Percentiles rank a stretch among this genome's conserved stretches.
Conservation (phyloP, 129 eudicot species). For the Lactuca sativa region DNA sequence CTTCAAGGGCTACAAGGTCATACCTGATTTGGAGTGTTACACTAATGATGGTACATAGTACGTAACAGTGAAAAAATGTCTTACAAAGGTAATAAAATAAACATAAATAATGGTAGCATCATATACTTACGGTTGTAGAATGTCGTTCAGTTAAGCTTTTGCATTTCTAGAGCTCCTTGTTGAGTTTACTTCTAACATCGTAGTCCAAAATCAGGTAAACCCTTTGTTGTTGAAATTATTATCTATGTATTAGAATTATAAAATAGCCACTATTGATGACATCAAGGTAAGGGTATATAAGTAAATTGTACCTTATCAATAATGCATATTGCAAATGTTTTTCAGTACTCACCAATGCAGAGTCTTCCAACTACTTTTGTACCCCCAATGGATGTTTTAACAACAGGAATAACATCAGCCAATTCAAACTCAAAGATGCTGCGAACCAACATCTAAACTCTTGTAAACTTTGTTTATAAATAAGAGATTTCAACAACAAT, state of each 20-base stretch:
- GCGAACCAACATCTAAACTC: slow-evolving; percentile 28
- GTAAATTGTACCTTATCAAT: slow-evolving; percentile 57
- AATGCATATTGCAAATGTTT: too few species aligned
- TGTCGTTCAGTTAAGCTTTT: slow-evolving; percentile 76
- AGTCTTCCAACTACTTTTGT: slow-evolving; percentile 81
- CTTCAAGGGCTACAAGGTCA: too few species aligned
- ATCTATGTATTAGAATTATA: slow-evolving; percentile 1
- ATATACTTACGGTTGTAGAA: slow-evolving; percentile 67
- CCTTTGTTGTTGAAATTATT: slow-evolving; percentile 59
- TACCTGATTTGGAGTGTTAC: too few species aligned
- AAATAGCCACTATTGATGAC: neutral
- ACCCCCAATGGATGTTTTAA: slow-evolving; percentile 83
- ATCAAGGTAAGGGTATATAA: neutral
- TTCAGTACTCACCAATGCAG: slow-evolving; percentile 87
- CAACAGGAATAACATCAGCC: slow-evolving; percentile 81
- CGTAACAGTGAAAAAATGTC: too few species aligned
- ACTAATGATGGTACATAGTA: too few species aligned
- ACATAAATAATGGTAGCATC: neutral
- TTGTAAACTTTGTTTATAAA: slow-evolving; percentile 9
- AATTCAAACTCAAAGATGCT: slow-evolving; percentile 89
- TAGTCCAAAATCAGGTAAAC: slow-evolving; percentile 82
- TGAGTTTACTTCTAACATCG: slow-evolving; percentile 90
- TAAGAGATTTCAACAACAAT: slow-evolving; percentile 10
- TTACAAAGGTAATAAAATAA: neutral
- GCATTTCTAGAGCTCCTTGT: slow-evolving; percentile 82